Percentiles rank a stretch among this genome's conserved stretches.
Evolutionary conservation across 2,329 filamentous ascomycete genomes (phyloP).

Genomic region (Helminthosporium solani): DNA sequence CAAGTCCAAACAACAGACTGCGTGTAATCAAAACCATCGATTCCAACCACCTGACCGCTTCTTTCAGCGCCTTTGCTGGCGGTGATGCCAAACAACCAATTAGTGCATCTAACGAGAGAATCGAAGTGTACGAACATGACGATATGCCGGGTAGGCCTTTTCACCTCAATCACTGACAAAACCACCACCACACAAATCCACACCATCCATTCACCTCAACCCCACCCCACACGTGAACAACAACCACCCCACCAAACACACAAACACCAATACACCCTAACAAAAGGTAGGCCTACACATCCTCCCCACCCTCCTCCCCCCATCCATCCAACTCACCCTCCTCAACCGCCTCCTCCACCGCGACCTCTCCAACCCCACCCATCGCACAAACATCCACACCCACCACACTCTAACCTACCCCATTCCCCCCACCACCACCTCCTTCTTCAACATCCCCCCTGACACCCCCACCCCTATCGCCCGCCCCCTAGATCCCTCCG

Average conservation of each 20-base stretch:
- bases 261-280: slow-evolving; percentile 19
- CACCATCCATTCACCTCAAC: no score
- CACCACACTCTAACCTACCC: slow-evolving; percentile 73
- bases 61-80: slow-evolving; percentile 27
- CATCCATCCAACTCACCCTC: slow-evolving; percentile 65
- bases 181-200: no score
- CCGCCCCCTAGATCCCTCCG: slow-evolving; percentile 64
- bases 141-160: slow-evolving; percentile 64
- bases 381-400: slow-evolving; percentile 88
- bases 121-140: slow-evolving; percentile 60
- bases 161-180: no score
- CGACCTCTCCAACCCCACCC: slow-evolving; percentile 69
- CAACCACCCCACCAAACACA: no score
- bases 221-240: no score
- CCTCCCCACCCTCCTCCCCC: slow-evolving; percentile 71
- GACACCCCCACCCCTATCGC: slow-evolving; percentile 24
- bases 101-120: not conserved
- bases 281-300: slow-evolving; percentile 69
- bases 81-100: not conserved
- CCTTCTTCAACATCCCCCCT: slow-evolving; percentile 54
- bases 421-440: slow-evolving; percentile 31
- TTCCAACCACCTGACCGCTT: slow-evolving; percentile 18
- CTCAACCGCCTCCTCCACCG: slow-evolving; percentile 74
- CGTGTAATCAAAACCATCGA: slow-evolving; percentile 25
- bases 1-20: slow-evolving; percentile 21